Evolutionary conservation across 2,329 filamentous ascomycete species (phyloP), one percentile per base, ranked within the genome.

Genomic region (Diplodia seriata): DNA sequence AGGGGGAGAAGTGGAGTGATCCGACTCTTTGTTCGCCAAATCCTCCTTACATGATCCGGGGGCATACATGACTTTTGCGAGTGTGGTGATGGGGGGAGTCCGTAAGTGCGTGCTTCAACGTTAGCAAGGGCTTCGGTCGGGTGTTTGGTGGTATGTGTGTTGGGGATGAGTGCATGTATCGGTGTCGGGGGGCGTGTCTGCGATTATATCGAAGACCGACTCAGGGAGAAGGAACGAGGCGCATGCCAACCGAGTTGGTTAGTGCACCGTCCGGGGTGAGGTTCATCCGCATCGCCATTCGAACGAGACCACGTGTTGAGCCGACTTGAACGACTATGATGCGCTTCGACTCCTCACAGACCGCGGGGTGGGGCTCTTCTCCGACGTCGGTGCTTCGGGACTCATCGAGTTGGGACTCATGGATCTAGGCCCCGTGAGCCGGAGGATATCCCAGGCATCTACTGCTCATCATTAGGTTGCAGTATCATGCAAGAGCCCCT

Each of bases 31-130:
- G 9, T 62, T 43, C 57, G 57, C 57, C 57, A 62, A 62, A 62
- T 67, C 50, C 62, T 69, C 63, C 68, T 70, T 70, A 70, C 69
- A 70, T 70, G 69, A 69, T 61, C 59, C 68, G 36, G 65, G 69
- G 69, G 69, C 68, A 69, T 70, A 70, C 69, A 70, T 70, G 69
- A 70, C 61, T 67, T 64, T 57, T 66, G 57, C 18, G 33, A 23
- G 67, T 54, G 50, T 36, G 61, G 55, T 36, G 65, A 59, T 50
- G 56, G 31, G 49, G 65, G 61, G 65, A 3, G 62, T 65, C 67
- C 47, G 63, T 20, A 55, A 54, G 67, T 33, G 66, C 54, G 69
- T 43, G 62, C 29, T 68, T 66, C 33, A 59, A 50, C 33, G 55
- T 66, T 55, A 67, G 65, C 55, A 61, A 51, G 23, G 65, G 65